These are phyloP conservation scores for Ustilago bromivora DNA, from an alignment of 1,284 basidiomycete genomes.

Conservation along the genomic window DNA sequence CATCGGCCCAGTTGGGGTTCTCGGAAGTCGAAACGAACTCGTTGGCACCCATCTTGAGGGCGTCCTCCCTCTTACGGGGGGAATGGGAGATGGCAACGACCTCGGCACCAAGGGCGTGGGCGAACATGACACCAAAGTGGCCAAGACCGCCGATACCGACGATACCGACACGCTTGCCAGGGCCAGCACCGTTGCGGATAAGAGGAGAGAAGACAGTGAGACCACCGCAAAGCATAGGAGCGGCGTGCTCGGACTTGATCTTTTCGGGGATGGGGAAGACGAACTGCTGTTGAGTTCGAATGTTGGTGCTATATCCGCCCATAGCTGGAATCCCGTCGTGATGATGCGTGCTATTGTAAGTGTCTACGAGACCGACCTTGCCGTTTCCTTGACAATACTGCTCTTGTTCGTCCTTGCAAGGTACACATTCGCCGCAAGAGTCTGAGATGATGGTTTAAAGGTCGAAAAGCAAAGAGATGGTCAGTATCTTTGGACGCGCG, in stretches of 20 bases:
- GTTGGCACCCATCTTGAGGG: conserved; percentile 76
- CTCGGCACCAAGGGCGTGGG: conserved; percentile 75
- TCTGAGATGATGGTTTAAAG: conserved; percentile 21
- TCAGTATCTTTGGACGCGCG: not conserved
- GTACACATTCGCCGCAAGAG: conserved; percentile 70
- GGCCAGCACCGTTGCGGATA: conserved; percentile 75
- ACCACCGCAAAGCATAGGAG: conserved; percentile 75
- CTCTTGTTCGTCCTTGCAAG: conserved; percentile 72
- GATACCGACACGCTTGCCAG: conserved; percentile 78
- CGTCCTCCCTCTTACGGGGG: conserved; percentile 76
- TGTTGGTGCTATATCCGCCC: conserved; percentile 78
- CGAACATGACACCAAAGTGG: conserved; percentile 74
- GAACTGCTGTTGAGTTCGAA: conserved; percentile 78
- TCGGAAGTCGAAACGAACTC: conserved; percentile 68
- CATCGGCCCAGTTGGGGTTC: conserved; percentile 61
- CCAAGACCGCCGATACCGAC: conserved; percentile 72
- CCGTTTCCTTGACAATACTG: conserved; percentile 62
- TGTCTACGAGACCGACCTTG: conserved; percentile 66
- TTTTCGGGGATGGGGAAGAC: conserved; percentile 79
- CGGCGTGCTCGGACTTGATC: conserved; percentile 74
- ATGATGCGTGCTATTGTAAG: conserved; percentile 72
- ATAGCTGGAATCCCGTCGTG: conserved; percentile 74
- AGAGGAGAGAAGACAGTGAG: conserved; percentile 79
- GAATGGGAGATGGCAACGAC: conserved; percentile 79
- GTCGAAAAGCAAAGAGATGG: conserved; percentile 72